These are phyloP conservation scores for Xylaria sp. DNA, from an alignment of 2,329 filamentous ascomycete species.

Conservation along the genomic window DNA sequence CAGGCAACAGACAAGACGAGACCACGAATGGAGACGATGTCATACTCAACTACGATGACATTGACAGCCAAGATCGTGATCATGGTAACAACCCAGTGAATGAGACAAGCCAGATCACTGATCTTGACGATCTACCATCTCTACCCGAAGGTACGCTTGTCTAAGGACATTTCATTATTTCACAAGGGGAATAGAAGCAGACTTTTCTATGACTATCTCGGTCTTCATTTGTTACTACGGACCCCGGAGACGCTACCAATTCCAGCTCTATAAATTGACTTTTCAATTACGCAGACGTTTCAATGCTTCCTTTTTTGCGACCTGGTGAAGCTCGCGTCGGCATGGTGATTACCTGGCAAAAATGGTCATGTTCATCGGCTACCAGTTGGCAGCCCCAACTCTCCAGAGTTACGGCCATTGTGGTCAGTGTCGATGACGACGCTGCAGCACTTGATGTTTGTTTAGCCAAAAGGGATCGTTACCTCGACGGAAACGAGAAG, in stretches of 20 bases:
- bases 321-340: constrained; percentile 62
- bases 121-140: constrained; percentile 69
- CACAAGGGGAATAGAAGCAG: neutral
- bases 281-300: constrained; percentile 45
- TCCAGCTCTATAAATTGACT: constrained; percentile 23
- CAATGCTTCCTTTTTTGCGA: constrained; percentile 61
- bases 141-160: constrained; percentile 63
- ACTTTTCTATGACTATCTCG: neutral
- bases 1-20: constrained; percentile 50
- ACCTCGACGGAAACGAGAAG: constrained; percentile 64
- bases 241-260: neutral
- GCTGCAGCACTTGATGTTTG: constrained; percentile 64
- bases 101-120: constrained; percentile 58
- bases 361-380: constrained; percentile 67
- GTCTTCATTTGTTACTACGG: neutral
- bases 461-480: constrained; percentile 75
- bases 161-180: constrained; percentile 3
- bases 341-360: constrained; percentile 76
- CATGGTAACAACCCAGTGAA: constrained; percentile 37
- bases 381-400: constrained; percentile 75
- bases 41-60: constrained; percentile 56
- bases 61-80: constrained; percentile 49
- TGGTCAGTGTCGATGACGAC: constrained; percentile 66
- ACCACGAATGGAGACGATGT: constrained; percentile 45
- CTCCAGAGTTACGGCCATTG: constrained; percentile 71